Conservation (phyloP, 805 yeast genomes). For the Zygotorulaspora sp. region DNA sequence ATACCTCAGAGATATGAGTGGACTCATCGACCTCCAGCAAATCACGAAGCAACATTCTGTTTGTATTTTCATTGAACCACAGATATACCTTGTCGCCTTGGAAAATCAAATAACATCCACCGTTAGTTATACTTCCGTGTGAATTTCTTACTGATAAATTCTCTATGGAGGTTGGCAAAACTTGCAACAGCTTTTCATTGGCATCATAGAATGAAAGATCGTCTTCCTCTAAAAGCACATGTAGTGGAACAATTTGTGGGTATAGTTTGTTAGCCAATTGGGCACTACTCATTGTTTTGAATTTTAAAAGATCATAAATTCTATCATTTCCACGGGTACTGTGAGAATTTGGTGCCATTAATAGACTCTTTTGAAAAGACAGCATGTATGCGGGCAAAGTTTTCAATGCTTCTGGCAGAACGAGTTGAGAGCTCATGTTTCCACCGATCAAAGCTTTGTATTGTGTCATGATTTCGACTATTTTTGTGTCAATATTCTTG, state of each 20-base stretch:
- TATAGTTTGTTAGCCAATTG: constrained; percentile 62
- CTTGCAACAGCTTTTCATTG: constrained; percentile 39
- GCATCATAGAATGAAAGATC: constrained; percentile 50
- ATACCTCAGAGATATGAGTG: constrained; percentile 22
- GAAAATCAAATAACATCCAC: constrained; percentile 76
- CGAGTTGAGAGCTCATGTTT: constrained; percentile 54
- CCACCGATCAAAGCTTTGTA: constrained; percentile 48
- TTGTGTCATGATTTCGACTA: constrained; percentile 53
- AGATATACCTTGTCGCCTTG: constrained; percentile 57
- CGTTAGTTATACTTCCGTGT: constrained; percentile 43
- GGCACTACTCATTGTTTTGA: constrained; percentile 47
- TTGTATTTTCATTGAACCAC: constrained; percentile 67
- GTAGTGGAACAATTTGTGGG: constrained; percentile 75
- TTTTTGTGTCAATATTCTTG: constrained; percentile 48
- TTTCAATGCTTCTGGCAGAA: constrained; percentile 76
- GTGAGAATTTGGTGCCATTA: constrained; percentile 43
- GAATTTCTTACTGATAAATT: constrained; percentile 39
- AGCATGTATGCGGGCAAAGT: constrained; percentile 65
- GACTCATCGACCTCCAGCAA: constrained; percentile 56
- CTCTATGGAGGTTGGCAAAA: constrained; percentile 41
- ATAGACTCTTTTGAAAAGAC: constrained; percentile 63
- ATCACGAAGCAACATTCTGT: constrained; percentile 63
- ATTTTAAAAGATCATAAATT: constrained; percentile 43
- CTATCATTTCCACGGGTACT: constrained; percentile 58
- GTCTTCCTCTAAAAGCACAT: constrained; percentile 48